Percentiles rank a stretch among this genome's conserved stretches.
Conservation (phyloP, 331 rosid species). For the Acacia pycnantha region DNA sequence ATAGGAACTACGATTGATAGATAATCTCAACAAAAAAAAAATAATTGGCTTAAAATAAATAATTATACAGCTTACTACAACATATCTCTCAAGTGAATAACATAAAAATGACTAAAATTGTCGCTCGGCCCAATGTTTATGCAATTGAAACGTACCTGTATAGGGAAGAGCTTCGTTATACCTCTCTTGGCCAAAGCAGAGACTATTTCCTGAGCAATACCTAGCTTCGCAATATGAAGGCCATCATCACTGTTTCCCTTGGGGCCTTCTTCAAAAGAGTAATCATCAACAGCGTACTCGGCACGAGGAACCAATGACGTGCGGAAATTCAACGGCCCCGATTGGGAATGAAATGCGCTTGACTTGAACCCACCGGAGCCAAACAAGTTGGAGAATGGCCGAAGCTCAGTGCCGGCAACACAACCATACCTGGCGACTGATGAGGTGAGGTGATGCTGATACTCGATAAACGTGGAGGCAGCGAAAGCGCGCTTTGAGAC, state of each 20-base stretch:
- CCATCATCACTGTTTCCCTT: conserved; percentile 54
- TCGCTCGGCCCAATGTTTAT: neutral
- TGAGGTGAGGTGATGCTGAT: conserved; percentile 14
- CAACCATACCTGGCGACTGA: conserved; percentile 9
- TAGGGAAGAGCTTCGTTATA: conserved; percentile 84
- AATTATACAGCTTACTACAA: neutral
- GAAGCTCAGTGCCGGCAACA: neutral
- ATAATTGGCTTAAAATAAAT: neutral
- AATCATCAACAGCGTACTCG: conserved; percentile 58
- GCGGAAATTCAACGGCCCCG: conserved; percentile 50
- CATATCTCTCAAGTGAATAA: neutral
- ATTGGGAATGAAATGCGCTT: conserved; percentile 49
- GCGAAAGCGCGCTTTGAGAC: conserved; percentile 44
- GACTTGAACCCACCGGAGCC: neutral
- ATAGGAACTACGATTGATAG: neutral
- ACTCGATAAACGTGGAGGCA: conserved; percentile 35
- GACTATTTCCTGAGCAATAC: conserved; percentile 71
- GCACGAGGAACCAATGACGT: conserved; percentile 50
- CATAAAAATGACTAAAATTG: neutral
- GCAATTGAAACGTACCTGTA: conserved; percentile 57
- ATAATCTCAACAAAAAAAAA: neutral
- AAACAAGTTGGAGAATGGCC: conserved; percentile 11
- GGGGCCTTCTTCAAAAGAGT: conserved; percentile 40
- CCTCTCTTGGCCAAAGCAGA: conserved; percentile 80
- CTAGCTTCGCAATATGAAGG: conserved; percentile 75